Evolutionary conservation across 2,329 filamentous ascomycete species (phyloP).

Genomic region (Eurotiales sp.): DNA sequence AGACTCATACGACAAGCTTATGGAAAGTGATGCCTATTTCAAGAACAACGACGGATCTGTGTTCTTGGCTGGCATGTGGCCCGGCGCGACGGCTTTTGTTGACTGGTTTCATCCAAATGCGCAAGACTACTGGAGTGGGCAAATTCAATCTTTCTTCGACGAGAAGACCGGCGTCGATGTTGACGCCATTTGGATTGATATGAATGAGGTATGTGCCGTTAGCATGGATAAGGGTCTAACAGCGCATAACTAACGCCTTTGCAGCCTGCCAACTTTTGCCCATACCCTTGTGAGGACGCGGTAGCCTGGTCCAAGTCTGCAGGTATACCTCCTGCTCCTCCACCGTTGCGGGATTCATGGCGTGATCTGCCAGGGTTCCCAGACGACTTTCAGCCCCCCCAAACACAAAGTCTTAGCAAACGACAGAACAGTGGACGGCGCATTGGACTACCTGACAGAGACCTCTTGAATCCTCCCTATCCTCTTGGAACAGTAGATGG

Average conservation of each 20-base stretch:
- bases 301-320: slow-evolving; percentile 47
- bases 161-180: slow-evolving; percentile 65
- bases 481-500: slow-evolving; percentile 61
- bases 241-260: too few species aligned
- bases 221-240: too few species aligned
- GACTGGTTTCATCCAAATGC: slow-evolving; percentile 71
- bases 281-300: slow-evolving; percentile 54
- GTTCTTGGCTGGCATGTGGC: slow-evolving; percentile 69
- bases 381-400: slow-evolving; percentile 59
- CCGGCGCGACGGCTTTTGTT: slow-evolving; percentile 67
- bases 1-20: slow-evolving; percentile 24
- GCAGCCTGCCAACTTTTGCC: slow-evolving; percentile 46
- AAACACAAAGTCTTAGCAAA: slow-evolving; percentile 7
- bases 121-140: slow-evolving; percentile 64
- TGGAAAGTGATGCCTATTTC: slow-evolving; percentile 44
- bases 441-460: slow-evolving; percentile 59
- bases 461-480: slow-evolving; percentile 64
- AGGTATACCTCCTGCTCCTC: slow-evolving; percentile 54
- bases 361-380: slow-evolving; percentile 67
- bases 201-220: slow-evolving; percentile 54
- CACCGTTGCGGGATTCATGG: slow-evolving; percentile 60
- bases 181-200: slow-evolving; percentile 74
- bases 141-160: slow-evolving; percentile 64
- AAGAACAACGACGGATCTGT: slow-evolving; percentile 55
- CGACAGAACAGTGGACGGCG: slow-evolving; percentile 14